These are phyloP conservation scores for Tuber umbilicatum DNA, from an alignment of 495 filamentous ascomycete genomes.

Conservation along the genomic window DNA sequence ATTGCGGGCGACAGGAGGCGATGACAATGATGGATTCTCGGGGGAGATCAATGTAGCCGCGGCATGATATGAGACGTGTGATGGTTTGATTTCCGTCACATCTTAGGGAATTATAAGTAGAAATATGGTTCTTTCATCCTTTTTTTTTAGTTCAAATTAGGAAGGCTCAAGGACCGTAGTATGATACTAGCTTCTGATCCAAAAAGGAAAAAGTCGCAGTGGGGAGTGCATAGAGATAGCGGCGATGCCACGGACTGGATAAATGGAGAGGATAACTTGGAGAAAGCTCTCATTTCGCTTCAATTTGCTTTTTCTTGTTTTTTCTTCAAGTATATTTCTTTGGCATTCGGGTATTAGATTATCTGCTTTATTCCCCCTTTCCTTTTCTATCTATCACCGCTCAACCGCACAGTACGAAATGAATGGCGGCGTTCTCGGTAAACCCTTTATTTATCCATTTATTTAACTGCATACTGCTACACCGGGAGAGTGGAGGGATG, in stretches of 20 bases:
- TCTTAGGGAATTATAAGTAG: constrained; percentile 16
- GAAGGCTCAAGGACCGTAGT: not conserved
- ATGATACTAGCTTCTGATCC: not conserved
- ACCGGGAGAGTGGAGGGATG: constrained; percentile 9
- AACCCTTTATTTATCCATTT: constrained; percentile 22
- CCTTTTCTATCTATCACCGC: constrained; percentile 17
- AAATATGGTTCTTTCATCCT: not conserved
- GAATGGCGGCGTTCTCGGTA: constrained; percentile 24
- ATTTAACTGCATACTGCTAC: constrained; percentile 4
- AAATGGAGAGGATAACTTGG: not conserved
- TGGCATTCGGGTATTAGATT: not conserved
- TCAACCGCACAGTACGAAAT: constrained; percentile 15
- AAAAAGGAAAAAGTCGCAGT: not conserved
- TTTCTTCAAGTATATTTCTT: not conserved
- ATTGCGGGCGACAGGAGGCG: constrained; percentile 38
- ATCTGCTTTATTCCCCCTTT: not conserved
- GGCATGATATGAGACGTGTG: constrained; percentile 5
- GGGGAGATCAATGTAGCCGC: not conserved
- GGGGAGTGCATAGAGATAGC: not conserved
- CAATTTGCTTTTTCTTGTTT: not conserved
- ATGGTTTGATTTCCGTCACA: constrained; percentile 10
- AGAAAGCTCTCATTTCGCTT: not conserved
- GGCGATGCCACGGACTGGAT: not conserved
- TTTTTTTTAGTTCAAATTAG: constrained; percentile 20
- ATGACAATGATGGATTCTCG: constrained; percentile 13